Evolutionary conservation across 305 asterid genomes (phyloP).

Genomic region (Fraxinus albicans): DNA sequence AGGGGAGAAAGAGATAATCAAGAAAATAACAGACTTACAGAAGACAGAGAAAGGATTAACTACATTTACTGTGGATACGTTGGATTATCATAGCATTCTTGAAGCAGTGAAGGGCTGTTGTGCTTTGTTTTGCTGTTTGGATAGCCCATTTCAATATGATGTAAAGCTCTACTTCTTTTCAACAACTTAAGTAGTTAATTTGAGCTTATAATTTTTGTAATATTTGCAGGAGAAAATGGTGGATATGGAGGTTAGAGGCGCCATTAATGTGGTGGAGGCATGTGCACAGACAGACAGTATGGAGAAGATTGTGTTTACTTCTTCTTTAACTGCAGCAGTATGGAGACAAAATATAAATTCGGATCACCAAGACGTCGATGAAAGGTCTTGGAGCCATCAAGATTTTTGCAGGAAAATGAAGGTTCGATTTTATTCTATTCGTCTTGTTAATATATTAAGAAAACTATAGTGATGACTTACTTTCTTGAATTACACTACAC

Average conservation of each 20-base stretch:
- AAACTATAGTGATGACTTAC: background rate
- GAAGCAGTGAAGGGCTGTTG: conserved; percentile 36
- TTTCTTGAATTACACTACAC: conserved; percentile 5
- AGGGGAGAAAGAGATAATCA: conserved; percentile 35
- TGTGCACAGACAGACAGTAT: conserved; percentile 40
- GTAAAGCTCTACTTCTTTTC: conserved; percentile 20
- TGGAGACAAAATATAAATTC: conserved; percentile 40
- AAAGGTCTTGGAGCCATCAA: conserved; percentile 45
- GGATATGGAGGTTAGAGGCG: conserved; percentile 43
- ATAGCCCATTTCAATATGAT: conserved; percentile 36
- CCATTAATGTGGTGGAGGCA: conserved; percentile 47
- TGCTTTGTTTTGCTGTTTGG: conserved; percentile 42
- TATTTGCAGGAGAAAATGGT: conserved; percentile 32
- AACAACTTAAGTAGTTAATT: background rate
- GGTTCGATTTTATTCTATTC: conserved; percentile 19
- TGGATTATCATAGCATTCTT: conserved; percentile 47
- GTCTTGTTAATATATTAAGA: background rate
- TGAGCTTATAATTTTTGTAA: background rate
- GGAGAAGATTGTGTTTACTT: conserved; percentile 42
- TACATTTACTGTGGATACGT: conserved; percentile 28
- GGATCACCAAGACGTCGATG: conserved; percentile 39
- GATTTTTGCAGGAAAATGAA: conserved; percentile 37
- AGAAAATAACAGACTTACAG: conserved; percentile 36
- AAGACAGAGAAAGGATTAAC: conserved; percentile 29
- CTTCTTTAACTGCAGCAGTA: conserved; percentile 46